Percentiles rank a stretch among this genome's conserved stretches.
Evolutionary conservation across 805 yeast species (phyloP).

Genomic region (Suhomyces faveliae): DNA sequence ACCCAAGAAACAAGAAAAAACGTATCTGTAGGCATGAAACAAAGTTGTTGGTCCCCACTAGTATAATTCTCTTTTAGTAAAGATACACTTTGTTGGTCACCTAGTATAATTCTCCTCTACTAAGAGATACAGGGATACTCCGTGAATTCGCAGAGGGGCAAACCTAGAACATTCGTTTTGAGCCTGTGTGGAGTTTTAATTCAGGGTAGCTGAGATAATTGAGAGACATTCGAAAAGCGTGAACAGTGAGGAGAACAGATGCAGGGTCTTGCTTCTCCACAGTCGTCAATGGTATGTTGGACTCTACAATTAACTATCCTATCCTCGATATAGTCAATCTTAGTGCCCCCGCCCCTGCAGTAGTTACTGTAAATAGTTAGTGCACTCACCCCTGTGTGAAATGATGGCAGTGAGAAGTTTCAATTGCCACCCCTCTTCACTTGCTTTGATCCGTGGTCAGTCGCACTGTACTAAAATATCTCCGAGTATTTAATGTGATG

Average conservation of each 20-base stretch:
- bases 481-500: not conserved
- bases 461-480: constrained; percentile 1
- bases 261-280: not conserved
- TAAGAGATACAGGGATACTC: too few relatives aligned
- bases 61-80: not conserved
- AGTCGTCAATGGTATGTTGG: not conserved
- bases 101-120: too few relatives aligned
- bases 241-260: not conserved
- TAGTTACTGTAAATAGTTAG: not conserved
- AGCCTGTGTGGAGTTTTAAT: too few relatives aligned
- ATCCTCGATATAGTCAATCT: not conserved
- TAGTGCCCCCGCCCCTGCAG: not conserved
- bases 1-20: not conserved
- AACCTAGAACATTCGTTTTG: not conserved
- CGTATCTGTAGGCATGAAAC: not conserved
- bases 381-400: not conserved
- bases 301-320: not conserved
- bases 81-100: too few relatives aligned
- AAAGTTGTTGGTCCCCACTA: not conserved
- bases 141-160: too few relatives aligned
- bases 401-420: not conserved
- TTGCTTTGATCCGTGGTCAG: not conserved
- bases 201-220: too few relatives aligned
- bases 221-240: not conserved
- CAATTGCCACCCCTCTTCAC: constrained; percentile 3